Percentiles rank a stretch among this genome's conserved stretches.
Evolutionary conservation across 2,329 filamentous ascomycete species (phyloP).

Genomic region (Colletotrichum destructivum): DNA sequence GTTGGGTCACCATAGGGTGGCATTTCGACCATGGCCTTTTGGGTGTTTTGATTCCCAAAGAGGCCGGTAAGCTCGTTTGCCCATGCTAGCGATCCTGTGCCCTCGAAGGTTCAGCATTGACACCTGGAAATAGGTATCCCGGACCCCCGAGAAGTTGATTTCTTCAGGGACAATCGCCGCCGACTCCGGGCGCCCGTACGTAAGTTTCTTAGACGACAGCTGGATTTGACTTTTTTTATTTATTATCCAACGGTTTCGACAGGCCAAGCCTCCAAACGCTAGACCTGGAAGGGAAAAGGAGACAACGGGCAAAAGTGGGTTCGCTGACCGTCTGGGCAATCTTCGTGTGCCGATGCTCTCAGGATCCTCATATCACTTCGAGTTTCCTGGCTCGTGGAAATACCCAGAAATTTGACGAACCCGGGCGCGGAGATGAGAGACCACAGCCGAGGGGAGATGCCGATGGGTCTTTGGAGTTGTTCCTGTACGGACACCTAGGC

Average conservation of each 20-base stretch:
- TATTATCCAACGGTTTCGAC: conserved; percentile 24
- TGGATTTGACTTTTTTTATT: not conserved
- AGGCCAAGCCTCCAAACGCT: conserved; percentile 21
- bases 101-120: not conserved
- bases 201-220: conserved; percentile 26
- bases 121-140: not conserved
- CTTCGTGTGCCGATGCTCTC: conserved; percentile 10
- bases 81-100: not conserved
- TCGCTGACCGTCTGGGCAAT: conserved; percentile 6
- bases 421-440: not conserved
- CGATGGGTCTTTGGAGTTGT: not conserved
- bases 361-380: not conserved
- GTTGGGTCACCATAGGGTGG: not conserved
- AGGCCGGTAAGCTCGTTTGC: not conserved
- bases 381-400: not conserved
- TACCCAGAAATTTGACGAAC: not conserved
- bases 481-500: not conserved
- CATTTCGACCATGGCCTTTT: not conserved
- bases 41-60: not conserved
- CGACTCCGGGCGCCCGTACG: conserved; percentile 9
- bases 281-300: conserved; percentile 26
- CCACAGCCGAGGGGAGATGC: not conserved
- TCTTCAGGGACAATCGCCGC: not conserved
- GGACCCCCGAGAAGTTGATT: not conserved
- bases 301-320: conserved; percentile 26